Base-by-base conservation (phyloP, 2,329 filamentous ascomycete genomes). In the Talaromyces rugulosus region DNA sequence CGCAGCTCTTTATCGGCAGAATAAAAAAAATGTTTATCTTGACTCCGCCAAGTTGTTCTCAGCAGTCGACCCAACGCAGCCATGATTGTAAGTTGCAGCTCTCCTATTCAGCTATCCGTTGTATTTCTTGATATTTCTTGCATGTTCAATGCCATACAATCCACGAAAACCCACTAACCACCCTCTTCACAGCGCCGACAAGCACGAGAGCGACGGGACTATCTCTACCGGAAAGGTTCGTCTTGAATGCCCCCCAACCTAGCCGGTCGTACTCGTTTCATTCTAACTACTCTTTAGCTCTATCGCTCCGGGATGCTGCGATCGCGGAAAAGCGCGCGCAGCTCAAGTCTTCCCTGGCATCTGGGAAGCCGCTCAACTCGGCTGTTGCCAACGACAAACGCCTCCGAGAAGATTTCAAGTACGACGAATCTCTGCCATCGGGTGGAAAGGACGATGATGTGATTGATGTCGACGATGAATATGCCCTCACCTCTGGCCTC, bases 311-410 rank as follows among this genome's bases (percentile, higher is more conserved):
- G 68, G 92, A 97, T 79, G 94, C 94, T 64, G 94, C 96, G 72
- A 96, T 96, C 66, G 90, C 90, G 62, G 91, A 96, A 75, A 96
- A 96, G 76, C 84, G 94, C 70, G 89, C 93, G 44, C 91, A 96
- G 74, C 80, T 99, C 60, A 90, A 93, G 74, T 87, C 89, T 36
- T 92, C 93, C 9, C 83, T 98, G 57, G 94, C 95, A 27, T 91
- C 90, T 9, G 95, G 95, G 66, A 96, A 95, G 73, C 90, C 92
- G 8, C 80, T 96, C 55, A 90, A 94, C 68, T 86, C 90, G 28
- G 82, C 85, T 40, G 90, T 98, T 67, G 92, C 93, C 60, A 90
- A 96, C 71, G 94, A 99, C 78, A 92, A 91, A 76, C 74, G 84
- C 33, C 79, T 99, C 60, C 86, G 93, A 51, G 88, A 91, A 72